Percentiles rank a stretch among this genome's conserved stretches.
Conservation (phyloP, 257 asterid species). For the Leonotis leonurus region DNA sequence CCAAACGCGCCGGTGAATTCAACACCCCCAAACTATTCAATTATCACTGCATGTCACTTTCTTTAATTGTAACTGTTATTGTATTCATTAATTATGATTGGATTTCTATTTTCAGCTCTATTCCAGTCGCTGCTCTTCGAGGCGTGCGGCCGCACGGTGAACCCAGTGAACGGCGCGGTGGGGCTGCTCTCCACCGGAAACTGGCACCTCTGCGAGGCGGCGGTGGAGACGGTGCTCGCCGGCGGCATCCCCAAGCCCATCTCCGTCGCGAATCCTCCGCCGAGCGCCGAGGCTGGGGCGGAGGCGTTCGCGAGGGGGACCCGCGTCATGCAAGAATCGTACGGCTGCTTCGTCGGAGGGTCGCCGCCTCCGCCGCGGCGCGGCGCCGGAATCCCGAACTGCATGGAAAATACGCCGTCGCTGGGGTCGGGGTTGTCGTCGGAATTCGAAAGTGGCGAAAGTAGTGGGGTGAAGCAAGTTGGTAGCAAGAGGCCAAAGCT, state of each 20-base stretch:
- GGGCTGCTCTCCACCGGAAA: constrained; percentile 65
- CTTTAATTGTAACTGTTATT: too few species aligned
- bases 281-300: constrained; percentile 9
- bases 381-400: neutral
- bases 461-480: constrained; percentile 23
- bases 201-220: constrained; percentile 69
- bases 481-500: constrained; percentile 72
- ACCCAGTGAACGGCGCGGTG: constrained; percentile 86
- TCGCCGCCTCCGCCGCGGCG: neutral
- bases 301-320: constrained; percentile 3
- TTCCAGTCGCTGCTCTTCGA: constrained; percentile 75
- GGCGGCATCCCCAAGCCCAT: constrained; percentile 45
- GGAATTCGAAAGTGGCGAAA: constrained; percentile 29
- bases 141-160: constrained; percentile 86
- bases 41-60: too few species aligned
- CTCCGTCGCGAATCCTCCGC: constrained; percentile 14
- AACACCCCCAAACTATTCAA: neutral
- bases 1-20: constrained; percentile 50
- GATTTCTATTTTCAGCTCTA: constrained; percentile 31
- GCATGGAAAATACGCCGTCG: constrained; percentile 34
- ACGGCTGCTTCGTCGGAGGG: neutral
- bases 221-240: constrained; percentile 69
- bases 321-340: constrained; percentile 24
- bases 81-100: neutral
- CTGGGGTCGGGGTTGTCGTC: constrained; percentile 33